These are phyloP conservation scores for Akanthomyces uredinophilus DNA, from an alignment of 2,329 filamentous ascomycete genomes.

Conservation along the genomic window DNA sequence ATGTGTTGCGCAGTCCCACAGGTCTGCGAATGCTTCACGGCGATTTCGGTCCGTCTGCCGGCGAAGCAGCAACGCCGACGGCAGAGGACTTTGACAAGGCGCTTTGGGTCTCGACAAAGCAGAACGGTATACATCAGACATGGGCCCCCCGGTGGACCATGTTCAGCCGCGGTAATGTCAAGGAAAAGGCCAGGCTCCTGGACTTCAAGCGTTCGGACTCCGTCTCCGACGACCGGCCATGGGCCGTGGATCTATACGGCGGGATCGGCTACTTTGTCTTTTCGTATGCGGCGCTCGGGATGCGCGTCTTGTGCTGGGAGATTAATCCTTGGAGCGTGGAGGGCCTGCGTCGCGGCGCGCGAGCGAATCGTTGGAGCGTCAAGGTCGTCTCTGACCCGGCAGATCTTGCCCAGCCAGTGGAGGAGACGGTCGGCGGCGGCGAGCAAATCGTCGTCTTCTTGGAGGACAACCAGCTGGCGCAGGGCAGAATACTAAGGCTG, in stretches of 20 bases:
- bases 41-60: constrained; percentile 59
- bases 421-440: constrained; percentile 35
- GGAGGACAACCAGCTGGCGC: constrained; percentile 60
- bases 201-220: constrained; percentile 34
- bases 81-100: constrained; percentile 56
- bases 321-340: constrained; percentile 86
- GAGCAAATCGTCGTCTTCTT: constrained; percentile 62
- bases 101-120: constrained; percentile 73
- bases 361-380: constrained; percentile 61
- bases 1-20: constrained; percentile 68
- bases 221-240: constrained; percentile 28
- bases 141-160: constrained; percentile 91
- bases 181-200: constrained; percentile 77
- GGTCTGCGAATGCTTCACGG: constrained; percentile 67
- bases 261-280: constrained; percentile 95
- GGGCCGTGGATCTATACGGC: constrained; percentile 78
- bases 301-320: constrained; percentile 81
- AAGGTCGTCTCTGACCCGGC: constrained; percentile 41
- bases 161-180: constrained; percentile 88
- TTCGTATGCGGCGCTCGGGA: constrained; percentile 67
- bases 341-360: constrained; percentile 70
- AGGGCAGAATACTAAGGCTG: constrained; percentile 34
- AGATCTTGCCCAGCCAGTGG: constrained; percentile 34
- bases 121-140: constrained; percentile 74
- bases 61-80: constrained; percentile 25